Base-by-base conservation (phyloP, 2,329 filamentous ascomycete genomes). In the Epichloe brachyelytri region DNA sequence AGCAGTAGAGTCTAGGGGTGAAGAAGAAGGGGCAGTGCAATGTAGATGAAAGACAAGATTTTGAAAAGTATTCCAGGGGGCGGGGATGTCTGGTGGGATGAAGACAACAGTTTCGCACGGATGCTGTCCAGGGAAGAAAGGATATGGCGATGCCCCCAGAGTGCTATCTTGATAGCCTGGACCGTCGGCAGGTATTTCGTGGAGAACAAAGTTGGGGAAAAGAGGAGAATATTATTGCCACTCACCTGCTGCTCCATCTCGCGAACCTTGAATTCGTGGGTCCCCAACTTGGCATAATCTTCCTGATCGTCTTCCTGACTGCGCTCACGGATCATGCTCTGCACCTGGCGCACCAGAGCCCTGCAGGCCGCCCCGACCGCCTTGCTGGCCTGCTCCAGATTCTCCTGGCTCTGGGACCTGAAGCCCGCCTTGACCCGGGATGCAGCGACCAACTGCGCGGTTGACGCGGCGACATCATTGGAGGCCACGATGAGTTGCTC, bases 211-310 rank as follows among this genome's bases (percentile, higher is more conserved):
- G 15, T 4, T 8, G 30, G 33, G 7, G 10, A 37, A 22, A 30
- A 43, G 33, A 44, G 4, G 17, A 47, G 37, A 43, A 76, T 78
- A 61, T 46, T 17, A 1, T 54, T 38, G 36, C 17, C 10, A 63
- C 68, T 63, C 76, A 95, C 90, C 86, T 98, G 93, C 66, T 98
- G 93, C 73, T 98, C 93, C 93, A 98, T 98, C 73, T 98, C 90
- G 60, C 85, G 80, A 48, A 96, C 89, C 78, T 98, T 98, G 76
- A 98, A 97, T 72, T 98, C 93, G 69, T 96, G 91, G 34, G 85
- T 82, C 55, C 87, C 90, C 45, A 98, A 73, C 71, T 89, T 87
- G 43, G 78, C 76, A 69, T 97, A 98, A 67, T 98, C 93, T 20
- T 94, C 82, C 48, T 79, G 75, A 50, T 95, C 89, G 37, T 91